Evolutionary conservation across 352 stramenopile species (phyloP), one percentile per base, ranked within the genome.

Genomic region (Elongisporangium undulatum): DNA sequence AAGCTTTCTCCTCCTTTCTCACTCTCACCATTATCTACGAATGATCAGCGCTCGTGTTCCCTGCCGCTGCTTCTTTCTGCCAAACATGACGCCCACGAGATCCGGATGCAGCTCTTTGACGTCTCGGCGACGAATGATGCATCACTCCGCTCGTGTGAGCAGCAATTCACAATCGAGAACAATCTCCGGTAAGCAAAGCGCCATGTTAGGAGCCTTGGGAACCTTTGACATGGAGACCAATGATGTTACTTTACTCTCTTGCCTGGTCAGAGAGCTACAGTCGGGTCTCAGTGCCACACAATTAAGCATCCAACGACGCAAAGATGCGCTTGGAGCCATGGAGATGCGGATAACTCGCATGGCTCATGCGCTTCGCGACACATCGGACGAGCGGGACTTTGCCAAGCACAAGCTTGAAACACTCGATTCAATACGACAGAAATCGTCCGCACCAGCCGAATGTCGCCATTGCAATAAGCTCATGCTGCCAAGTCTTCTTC

Each of bases 21-120:
- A 10, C 23, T n/a, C 15, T 17, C 53, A 9, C 38, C 54, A 5
- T 3, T 53, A 24, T 26, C 49, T 3, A 24, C 10, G 1, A 53
- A 53, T 16, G 19, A 9, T 19, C 22, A 5, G 9, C 20, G 29
- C 21, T 26, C 48, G 23, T 29, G 64, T 17, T 70, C 59, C n/a
- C 55, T 92, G 3, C 79, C 77, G 3, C 51, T 66, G 19, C 63
- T 91, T 1, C 52, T 66, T 3, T 53, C 55, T 19, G 62, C 65
- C 3, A 85, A 77, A 23, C 69, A 75, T 20, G 76, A 87, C 24
- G 63, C 77, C 0, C 69, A 84, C 5, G 69, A 62, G 1, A 71
- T 86, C 21, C 74, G 82, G 49, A 74, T 84, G 70, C 69, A 82
- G 1, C 64, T 92, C 13, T 59, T 87, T 24, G 80, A 84, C 41